Base-by-base conservation (phyloP, 495 filamentous ascomycete species). In the Penicillium herquei region DNA sequence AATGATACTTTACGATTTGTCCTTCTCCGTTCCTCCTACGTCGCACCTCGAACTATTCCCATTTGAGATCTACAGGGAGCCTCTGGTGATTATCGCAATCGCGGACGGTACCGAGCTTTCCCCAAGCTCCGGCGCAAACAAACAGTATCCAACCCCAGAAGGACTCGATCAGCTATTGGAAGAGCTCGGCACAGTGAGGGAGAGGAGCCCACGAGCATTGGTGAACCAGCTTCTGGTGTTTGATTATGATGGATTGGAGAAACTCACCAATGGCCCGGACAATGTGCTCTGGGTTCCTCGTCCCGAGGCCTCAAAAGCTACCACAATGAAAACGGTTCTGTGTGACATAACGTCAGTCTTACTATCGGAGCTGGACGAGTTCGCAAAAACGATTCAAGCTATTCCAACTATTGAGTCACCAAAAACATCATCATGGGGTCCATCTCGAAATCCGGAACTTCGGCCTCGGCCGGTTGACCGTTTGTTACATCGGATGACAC, bases 271-370 rank as follows among this genome's bases (percentile, higher is more conserved):
- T 71, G 72, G 74, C 21, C 70, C 80, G 33, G 69, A 76, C 30
- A 75, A 74, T 62, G 70, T 95, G 33, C 75, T 89, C 35, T 79
- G 85, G 48, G 84, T 98, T 13, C 92, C 91, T n/a, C 80, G 85
- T 0, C 76, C 77, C 14, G 80, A 86, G 52, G 77, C 83, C 16
- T 89, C 84, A 34, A 89, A 85, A 67, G 81, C 84, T 42, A 95
- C 91, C n/a, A 96, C 90, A 4, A 92, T 96, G 77, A 96, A 94
- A 70, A 96, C 91, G 3, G 83, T 96, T 57, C 86, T 98, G 79
- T 96, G 94, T 66, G 92, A 97, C 70, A 82, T 96, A 44, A 93
- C 91, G 5, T 87, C 90, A 16, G 63, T 88, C 14, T 72, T 99
- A 39, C 78, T 99, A 18, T 89, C 87, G 9, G 93, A 97, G 66